phyloP scores from a whole-genome alignment of 2,329 filamentous ascomycete genomes.

The Phyllosticta citribraziliensis region DNA sequence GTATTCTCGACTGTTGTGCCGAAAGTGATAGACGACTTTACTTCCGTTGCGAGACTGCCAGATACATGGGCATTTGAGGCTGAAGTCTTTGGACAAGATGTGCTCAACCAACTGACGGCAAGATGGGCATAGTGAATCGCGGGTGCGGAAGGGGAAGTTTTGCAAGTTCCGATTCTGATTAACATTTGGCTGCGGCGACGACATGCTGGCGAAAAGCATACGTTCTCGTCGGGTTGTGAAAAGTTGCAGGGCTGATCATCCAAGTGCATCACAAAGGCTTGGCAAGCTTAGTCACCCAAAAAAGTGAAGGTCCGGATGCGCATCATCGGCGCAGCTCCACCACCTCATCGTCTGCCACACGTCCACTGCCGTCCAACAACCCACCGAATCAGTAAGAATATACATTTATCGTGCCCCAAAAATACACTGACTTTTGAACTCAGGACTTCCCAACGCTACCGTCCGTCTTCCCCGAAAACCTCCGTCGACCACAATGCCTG shows the following conservation, averaged over 20 bases:
- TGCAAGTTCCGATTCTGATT: neutral
- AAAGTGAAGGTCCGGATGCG: constrained; percentile 1
- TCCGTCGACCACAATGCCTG: constrained; percentile 1
- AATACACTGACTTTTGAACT: neutral
- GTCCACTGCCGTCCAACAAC: neutral
- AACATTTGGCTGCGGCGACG: neutral
- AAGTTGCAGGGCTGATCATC: neutral
- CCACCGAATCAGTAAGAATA: neutral
- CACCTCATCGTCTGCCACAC: constrained; percentile 3
- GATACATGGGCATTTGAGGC: neutral
- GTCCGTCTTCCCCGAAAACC: neutral
- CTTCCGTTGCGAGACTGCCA: neutral
- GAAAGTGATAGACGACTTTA: neutral
- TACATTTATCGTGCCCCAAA: too few species aligned
- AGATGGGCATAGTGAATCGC: neutral
- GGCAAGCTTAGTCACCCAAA: constrained; percentile 11
- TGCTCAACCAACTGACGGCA: neutral
- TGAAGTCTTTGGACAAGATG: neutral
- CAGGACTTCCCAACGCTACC: neutral
- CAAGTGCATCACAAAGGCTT: neutral
- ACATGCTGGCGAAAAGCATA: neutral
- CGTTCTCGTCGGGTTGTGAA: neutral
- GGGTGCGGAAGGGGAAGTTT: neutral
- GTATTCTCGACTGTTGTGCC: neutral
- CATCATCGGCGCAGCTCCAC: constrained; percentile 1